Evolutionary conservation across 257 asterid species (phyloP), one percentile per base, ranked within the genome.

Genomic region (Jasminum sambac): DNA sequence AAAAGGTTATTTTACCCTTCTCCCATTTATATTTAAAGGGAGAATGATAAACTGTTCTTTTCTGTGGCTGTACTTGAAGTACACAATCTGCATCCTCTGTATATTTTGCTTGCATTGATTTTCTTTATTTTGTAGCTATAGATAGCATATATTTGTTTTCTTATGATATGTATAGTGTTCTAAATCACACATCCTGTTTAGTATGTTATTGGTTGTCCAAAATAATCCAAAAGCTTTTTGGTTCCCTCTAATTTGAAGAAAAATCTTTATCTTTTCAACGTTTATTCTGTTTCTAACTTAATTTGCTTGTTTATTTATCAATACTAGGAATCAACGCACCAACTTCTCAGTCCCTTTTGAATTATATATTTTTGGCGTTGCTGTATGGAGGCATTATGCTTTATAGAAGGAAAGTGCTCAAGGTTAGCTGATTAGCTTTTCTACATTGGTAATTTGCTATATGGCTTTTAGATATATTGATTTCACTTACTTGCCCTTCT

Each of bases 261-360:
- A 16, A 11, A 55, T n/a, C 8, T 30, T 8, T 41, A 25, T 30
- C 37, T 36, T 8, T 48, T 52, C 25, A 36, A 60, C 43, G 14
- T 57, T 71, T 66, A 66, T 68, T 44, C 37, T 17, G 12, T 73
- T 40, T 50, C 55, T 36, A 4, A 61, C n/a, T 37, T 11, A 21
- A 50, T 63, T 63, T 57, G 11, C 5, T 50, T 23, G 2, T 64
- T 70, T 75, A 41, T 76, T 39, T 77, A 38, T 75, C 12, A 52
- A 66, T 42, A 8, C 16, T 72, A 95, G 99, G 99, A 70, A 87
- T 95, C 37, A 95, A 91, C 79, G 98, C 96, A 74, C 96, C 99
- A 38, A 95, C 99, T 40, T 91, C 99, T 42, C 99, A 95, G 89
- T 95, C 99, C 55, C 88, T 95, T 74, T 71, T 95, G 63, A 95